These are phyloP conservation scores for Curvularia spicifera DNA, from an alignment of 2,329 filamentous ascomycete species.

Conservation along the genomic window DNA sequence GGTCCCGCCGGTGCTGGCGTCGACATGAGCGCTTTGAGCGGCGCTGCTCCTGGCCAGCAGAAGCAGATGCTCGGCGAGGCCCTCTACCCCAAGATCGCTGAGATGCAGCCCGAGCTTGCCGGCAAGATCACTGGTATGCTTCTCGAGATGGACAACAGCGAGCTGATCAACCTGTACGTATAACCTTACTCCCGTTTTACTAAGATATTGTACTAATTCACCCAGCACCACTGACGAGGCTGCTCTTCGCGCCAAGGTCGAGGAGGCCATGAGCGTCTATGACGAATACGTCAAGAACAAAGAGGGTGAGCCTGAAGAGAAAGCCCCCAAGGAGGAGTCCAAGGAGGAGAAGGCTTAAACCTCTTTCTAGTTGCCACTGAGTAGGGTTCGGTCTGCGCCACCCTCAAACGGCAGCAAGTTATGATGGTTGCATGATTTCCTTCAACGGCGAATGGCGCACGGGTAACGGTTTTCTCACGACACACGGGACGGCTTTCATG, in stretches of 20 bases:
- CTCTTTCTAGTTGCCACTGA: slow-evolving; percentile 38
- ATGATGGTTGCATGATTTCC: slow-evolving; percentile 39
- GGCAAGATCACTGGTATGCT: slow-evolving; percentile 99
- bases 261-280: slow-evolving; percentile 95
- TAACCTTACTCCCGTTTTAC: neutral
- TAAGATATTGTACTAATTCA: slow-evolving; percentile 36
- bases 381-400: slow-evolving; percentile 40
- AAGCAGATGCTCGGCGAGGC: slow-evolving; percentile 99
- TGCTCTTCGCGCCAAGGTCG: slow-evolving; percentile 92
- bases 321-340: slow-evolving; percentile 50
- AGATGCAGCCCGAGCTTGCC: slow-evolving; percentile 91
- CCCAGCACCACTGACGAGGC: slow-evolving; percentile 83
- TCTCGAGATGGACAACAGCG: slow-evolving; percentile 96
- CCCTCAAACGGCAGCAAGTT: slow-evolving; percentile 34
- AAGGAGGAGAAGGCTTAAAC: slow-evolving; percentile 57
- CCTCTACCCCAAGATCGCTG: slow-evolving; percentile 97
- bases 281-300: slow-evolving; percentile 98
- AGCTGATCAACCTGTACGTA: slow-evolving; percentile 94
- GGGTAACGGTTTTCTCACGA: slow-evolving; percentile 38
- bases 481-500: slow-evolving; percentile 42
- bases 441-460: slow-evolving; percentile 47
- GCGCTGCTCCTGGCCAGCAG: slow-evolving; percentile 73
- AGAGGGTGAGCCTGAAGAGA: slow-evolving; percentile 50
- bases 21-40: slow-evolving; percentile 59
- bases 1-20: slow-evolving; percentile 47